Evolutionary conservation across 495 filamentous ascomycete genomes (phyloP).

Genomic region (Penicillium flavigenum): DNA sequence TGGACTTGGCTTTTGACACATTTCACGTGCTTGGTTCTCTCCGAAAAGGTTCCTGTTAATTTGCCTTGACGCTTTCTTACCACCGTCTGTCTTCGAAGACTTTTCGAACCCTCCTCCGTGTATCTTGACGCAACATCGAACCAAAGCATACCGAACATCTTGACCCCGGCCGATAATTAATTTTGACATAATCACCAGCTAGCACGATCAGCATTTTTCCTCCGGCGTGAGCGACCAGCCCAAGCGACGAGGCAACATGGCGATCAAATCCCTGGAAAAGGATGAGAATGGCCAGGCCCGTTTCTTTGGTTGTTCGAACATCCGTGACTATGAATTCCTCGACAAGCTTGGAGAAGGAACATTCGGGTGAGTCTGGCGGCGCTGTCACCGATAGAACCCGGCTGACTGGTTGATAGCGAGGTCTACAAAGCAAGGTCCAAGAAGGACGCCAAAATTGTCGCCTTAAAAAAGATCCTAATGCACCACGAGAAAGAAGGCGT

Average conservation of each 20-base stretch:
- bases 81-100: neutral
- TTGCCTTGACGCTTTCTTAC: neutral
- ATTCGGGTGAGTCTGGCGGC: slow-evolving; percentile 67
- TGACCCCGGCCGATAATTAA: no score
- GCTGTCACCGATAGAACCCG: neutral
- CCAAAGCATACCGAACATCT: neutral
- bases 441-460: slow-evolving; percentile 69
- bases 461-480: slow-evolving; percentile 96
- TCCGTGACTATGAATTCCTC: slow-evolving; percentile 82
- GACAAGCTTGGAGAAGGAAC: slow-evolving; percentile 96
- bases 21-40: neutral
- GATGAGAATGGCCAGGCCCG: slow-evolving; percentile 41
- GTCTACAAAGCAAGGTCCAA: slow-evolving; percentile 86
- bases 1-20: neutral
- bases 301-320: slow-evolving; percentile 84
- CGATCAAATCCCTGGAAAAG: slow-evolving; percentile 35
- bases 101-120: neutral
- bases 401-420: slow-evolving; percentile 56
- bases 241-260: slow-evolving; percentile 29
- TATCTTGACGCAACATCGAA: neutral
- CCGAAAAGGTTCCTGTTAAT: neutral
- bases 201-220: neutral
- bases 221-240: neutral
- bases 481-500: slow-evolving; percentile 95
- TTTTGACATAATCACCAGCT: neutral